Percentiles rank a stretch among this genome's conserved stretches.
Conservation (phyloP, 1,284 basidiomycete species). For the Erythrobasidium hasegawianum region DNA sequence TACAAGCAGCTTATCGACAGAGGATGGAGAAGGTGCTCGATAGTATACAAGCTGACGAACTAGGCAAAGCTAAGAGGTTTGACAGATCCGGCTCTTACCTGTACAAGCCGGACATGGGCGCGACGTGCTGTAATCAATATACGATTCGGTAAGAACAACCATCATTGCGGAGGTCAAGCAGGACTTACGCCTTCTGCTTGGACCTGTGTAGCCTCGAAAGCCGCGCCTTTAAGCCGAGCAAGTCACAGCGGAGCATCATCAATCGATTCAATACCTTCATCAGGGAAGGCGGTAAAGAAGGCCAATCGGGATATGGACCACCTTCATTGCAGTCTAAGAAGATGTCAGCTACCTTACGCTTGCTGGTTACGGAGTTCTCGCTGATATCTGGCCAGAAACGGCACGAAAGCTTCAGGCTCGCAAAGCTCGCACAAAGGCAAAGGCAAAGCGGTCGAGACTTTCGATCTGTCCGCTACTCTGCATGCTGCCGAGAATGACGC, state of each 20-base stretch:
- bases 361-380: slow-evolving; percentile 22
- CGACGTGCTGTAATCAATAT: slow-evolving; percentile 87
- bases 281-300: slow-evolving; percentile 54
- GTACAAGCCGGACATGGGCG: slow-evolving; percentile 75
- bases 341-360: background rate
- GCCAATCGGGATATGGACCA: slow-evolving; percentile 43
- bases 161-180: background rate
- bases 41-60: slow-evolving; percentile 51
- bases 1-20: slow-evolving; percentile 66
- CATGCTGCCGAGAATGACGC: background rate
- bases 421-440: slow-evolving; percentile 19
- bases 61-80: background rate
- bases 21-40: slow-evolving; percentile 72
- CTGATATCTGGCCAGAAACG: slow-evolving; percentile 40
- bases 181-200: background rate
- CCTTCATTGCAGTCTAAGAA: background rate
- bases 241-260: slow-evolving; percentile 69
- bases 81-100: slow-evolving; percentile 35
- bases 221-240: slow-evolving; percentile 65
- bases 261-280: slow-evolving; percentile 72
- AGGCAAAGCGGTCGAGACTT: slow-evolving; percentile 26
- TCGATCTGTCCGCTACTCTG: slow-evolving; percentile 8
- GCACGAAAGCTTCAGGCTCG: background rate
- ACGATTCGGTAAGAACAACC: slow-evolving; percentile 65
- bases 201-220: slow-evolving; percentile 63